Evolutionary conservation across 192 early-diverging fungal genomes (phyloP).

Genomic region (Backusella westeae): DNA sequence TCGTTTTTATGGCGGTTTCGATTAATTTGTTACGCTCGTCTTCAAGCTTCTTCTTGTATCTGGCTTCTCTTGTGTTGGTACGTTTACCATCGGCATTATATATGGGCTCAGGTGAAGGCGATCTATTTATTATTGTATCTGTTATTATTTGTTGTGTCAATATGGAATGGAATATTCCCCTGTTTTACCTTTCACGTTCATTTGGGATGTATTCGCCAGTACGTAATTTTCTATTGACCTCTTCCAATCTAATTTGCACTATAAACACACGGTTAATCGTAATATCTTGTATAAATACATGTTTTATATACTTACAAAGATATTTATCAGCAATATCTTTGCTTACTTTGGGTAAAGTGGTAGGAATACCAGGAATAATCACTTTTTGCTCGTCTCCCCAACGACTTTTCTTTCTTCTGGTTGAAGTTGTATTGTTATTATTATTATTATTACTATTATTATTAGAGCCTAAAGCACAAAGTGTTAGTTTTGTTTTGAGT

Average conservation of each 20-base stretch:
- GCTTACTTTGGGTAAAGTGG: conserved; percentile 71
- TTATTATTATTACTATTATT: background rate
- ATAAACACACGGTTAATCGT: background rate
- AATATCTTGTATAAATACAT: background rate
- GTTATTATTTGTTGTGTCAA: background rate
- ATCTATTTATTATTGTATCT: conserved; percentile 49
- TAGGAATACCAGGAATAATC: conserved; percentile 75
- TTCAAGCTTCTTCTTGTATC: conserved; percentile 89
- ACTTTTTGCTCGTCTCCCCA: conserved; percentile 83
- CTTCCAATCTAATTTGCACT: conserved; percentile 88
- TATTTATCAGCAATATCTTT: conserved; percentile 81
- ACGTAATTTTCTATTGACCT: conserved; percentile 80
- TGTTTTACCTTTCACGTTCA: conserved; percentile 67
- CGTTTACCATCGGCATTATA: conserved; percentile 95
- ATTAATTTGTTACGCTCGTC: conserved; percentile 90
- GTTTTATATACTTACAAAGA: conserved; percentile 46
- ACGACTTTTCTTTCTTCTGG: conserved; percentile 74
- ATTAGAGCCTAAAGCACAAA: background rate
- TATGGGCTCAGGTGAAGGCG: conserved; percentile 92
- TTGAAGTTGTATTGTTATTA: conserved; percentile 25
- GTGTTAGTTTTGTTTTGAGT: background rate
- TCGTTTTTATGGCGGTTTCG: conserved; percentile 69
- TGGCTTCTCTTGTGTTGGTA: conserved; percentile 91
- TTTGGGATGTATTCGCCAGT: conserved; percentile 83
- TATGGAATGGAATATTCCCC: background rate